Conservation (phyloP, 345 rosid species). For the Orychophragmus violaceus region DNA sequence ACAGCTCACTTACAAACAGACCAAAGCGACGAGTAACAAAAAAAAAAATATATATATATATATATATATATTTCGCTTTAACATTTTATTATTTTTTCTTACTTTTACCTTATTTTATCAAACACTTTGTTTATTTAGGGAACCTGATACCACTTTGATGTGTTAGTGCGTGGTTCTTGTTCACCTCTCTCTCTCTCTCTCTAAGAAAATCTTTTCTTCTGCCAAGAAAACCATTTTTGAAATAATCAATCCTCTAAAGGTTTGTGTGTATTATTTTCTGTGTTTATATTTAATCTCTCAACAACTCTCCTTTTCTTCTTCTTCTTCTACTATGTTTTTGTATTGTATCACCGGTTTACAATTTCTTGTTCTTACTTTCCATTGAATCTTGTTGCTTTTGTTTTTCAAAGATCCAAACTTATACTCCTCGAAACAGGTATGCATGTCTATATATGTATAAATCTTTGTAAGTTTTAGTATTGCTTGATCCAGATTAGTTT, state of each 20-base stretch:
- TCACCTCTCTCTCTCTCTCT: constrained; percentile 23
- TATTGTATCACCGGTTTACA: background rate
- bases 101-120: background rate
- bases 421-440: background rate
- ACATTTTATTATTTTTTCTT: background rate
- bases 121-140: constrained; percentile 10
- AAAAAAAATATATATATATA: background rate
- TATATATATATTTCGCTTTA: background rate
- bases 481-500: constrained; percentile 3
- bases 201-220: constrained; percentile 16
- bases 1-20: constrained; percentile 23
- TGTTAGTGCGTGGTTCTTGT: constrained; percentile 34
- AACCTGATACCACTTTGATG: constrained; percentile 35
- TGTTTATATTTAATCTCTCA: background rate
- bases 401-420: constrained; percentile 17
- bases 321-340: background rate
- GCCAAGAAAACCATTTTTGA: constrained; percentile 9
- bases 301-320: background rate
- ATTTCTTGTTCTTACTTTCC: constrained; percentile 8
- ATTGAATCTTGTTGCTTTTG: background rate
- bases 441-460: background rate
- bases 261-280: constrained; percentile 5
- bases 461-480: background rate
- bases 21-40: background rate
- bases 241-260: constrained; percentile 12